Conservation (phyloP, 1,284 basidiomycete genomes). For the Peniophora sp. region DNA sequence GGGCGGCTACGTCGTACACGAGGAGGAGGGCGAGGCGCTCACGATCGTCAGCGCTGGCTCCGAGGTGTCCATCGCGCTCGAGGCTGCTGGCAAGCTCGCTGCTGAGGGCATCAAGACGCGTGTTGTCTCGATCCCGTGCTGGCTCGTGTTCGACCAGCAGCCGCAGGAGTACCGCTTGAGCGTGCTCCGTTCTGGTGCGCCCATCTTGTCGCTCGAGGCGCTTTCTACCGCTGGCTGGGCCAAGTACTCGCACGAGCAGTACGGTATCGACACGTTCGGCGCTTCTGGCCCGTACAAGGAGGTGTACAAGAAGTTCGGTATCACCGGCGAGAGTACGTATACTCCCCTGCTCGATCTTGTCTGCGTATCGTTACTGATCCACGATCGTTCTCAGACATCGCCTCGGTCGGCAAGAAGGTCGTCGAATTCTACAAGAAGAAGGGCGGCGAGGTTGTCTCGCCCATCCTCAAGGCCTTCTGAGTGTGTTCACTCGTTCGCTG, state of each 20-base stretch:
- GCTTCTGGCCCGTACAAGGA: conserved; percentile 85
- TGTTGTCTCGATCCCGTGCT: conserved; percentile 85
- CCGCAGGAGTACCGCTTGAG: conserved; percentile 72
- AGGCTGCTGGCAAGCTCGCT: conserved; percentile 75
- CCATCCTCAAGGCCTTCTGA: conserved; percentile 67
- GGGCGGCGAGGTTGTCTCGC: conserved; percentile 69
- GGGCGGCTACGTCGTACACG: conserved; percentile 88
- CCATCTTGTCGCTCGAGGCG: conserved; percentile 88
- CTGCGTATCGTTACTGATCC: too few species aligned
- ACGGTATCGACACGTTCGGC: conserved; percentile 76
- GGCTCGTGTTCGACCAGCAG: conserved; percentile 86
- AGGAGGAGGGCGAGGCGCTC: conserved; percentile 69
- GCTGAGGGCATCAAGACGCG: conserved; percentile 75
- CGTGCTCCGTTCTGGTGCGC: conserved; percentile 83
- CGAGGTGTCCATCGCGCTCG: conserved; percentile 81
- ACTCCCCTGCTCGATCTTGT: neutral
- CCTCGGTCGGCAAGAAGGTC: conserved; percentile 77
- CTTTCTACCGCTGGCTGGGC: conserved; percentile 79
- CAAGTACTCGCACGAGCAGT: conserved; percentile 86
- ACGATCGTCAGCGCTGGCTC: conserved; percentile 87
- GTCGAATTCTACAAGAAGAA: conserved; percentile 83
- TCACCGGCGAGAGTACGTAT: conserved; percentile 69
- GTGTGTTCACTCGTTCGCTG: too few species aligned
- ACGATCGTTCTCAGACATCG: conserved; percentile 49
- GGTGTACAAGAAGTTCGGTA: conserved; percentile 85